phyloP scores from a whole-genome alignment of 495 filamentous ascomycete genomes.

The Hypoxylon fragiforme region DNA sequence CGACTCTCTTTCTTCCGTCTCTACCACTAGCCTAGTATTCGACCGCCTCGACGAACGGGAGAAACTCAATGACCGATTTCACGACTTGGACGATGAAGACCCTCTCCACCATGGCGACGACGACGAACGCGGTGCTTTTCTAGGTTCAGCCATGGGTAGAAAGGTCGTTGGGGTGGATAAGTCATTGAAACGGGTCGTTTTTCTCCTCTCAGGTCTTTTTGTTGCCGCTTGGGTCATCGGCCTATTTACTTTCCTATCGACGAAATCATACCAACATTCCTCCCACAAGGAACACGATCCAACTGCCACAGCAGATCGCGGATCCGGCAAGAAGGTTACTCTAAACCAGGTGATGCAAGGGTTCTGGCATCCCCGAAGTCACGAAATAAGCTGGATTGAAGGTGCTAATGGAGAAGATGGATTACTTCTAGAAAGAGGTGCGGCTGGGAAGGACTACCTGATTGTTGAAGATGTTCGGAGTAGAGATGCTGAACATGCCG shows the following conservation, averaged over 20 bases:
- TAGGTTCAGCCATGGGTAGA: slow-evolving; percentile 37
- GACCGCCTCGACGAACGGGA: slow-evolving; percentile 66
- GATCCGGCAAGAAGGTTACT: slow-evolving; percentile 76
- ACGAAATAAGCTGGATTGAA: slow-evolving; percentile 85
- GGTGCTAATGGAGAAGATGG: slow-evolving; percentile 86
- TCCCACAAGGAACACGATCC: slow-evolving; percentile 68
- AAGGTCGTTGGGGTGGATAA: slow-evolving; percentile 56
- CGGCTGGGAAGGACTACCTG: slow-evolving; percentile 65
- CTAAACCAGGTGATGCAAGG: slow-evolving; percentile 78
- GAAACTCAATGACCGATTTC: slow-evolving; percentile 39
- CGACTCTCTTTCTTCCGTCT: slow-evolving; percentile 68
- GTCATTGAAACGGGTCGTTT: slow-evolving; percentile 65
- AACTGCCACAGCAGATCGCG: slow-evolving; percentile 62
- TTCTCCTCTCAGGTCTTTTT: slow-evolving; percentile 66
- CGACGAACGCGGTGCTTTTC: slow-evolving; percentile 49
- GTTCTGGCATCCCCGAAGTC: slow-evolving; percentile 66
- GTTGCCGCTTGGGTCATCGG: slow-evolving; percentile 80
- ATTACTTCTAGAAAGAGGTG: slow-evolving; percentile 69
- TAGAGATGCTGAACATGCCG: slow-evolving; percentile 37
- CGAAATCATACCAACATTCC: slow-evolving; percentile 65
- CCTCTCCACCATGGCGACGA: slow-evolving; percentile 45
- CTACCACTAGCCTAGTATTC: slow-evolving; percentile 76
- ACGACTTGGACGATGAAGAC: slow-evolving; percentile 51
- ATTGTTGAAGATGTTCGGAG: slow-evolving; percentile 84
- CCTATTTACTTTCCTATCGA: slow-evolving; percentile 70